These are phyloP conservation scores for Starmerella lactis-condensi DNA, from an alignment of 805 yeast genomes.

Conservation along the genomic window DNA sequence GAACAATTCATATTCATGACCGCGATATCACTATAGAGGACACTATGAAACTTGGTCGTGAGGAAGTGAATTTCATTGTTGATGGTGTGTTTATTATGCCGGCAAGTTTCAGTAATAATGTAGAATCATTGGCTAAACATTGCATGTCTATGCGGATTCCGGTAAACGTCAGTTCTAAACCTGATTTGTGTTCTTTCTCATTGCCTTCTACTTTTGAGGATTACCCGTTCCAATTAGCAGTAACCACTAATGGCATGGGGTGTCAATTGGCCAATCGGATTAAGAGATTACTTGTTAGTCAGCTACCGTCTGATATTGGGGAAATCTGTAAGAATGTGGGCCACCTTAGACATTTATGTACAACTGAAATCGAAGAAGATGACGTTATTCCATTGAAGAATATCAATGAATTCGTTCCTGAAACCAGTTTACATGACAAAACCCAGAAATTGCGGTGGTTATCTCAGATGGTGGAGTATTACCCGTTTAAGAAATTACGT, in stretches of 20 bases:
- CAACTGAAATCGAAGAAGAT: slow-evolving; percentile 31
- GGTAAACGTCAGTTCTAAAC: slow-evolving; percentile 56
- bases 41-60: slow-evolving; percentile 41
- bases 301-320: slow-evolving; percentile 53
- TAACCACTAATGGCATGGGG: slow-evolving; percentile 76
- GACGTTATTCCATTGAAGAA: slow-evolving; percentile 44
- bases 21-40: slow-evolving; percentile 21
- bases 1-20: slow-evolving; percentile 2
- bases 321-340: slow-evolving; percentile 55
- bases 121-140: slow-evolving; percentile 27
- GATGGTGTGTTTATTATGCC: slow-evolving; percentile 53
- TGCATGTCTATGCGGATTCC: slow-evolving; percentile 60
- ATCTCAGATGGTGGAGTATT: slow-evolving; percentile 78
- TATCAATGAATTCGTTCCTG: slow-evolving; percentile 44
- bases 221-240: slow-evolving; percentile 58
- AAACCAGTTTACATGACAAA: slow-evolving; percentile 27
- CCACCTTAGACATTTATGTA: slow-evolving; percentile 36
- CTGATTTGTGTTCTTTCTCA: slow-evolving; percentile 57
- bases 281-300: slow-evolving; percentile 43
- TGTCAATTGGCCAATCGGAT: slow-evolving; percentile 69
- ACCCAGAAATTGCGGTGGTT: slow-evolving; percentile 53
- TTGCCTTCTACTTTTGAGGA: slow-evolving; percentile 50
- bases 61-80: slow-evolving; percentile 41
- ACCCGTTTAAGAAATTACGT: slow-evolving; percentile 51
- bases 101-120: slow-evolving; percentile 18